Evolutionary conservation across 116 monocot species (phyloP).

Genomic region (Iris pallida): DNA sequence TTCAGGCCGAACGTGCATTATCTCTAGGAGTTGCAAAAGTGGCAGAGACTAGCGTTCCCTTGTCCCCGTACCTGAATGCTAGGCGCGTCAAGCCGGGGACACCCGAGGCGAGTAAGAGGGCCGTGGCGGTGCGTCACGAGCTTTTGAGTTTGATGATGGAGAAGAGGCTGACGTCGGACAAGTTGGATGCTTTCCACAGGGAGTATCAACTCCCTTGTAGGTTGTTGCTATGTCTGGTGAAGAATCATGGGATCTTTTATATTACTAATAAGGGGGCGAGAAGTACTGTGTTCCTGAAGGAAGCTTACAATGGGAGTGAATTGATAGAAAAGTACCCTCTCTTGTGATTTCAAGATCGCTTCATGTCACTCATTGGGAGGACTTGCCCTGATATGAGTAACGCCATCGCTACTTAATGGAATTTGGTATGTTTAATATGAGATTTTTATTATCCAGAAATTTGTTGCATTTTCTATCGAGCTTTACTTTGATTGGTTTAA

Average conservation of each 20-base stretch:
- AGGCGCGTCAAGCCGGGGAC: conserved; percentile 55
- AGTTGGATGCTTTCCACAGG: conserved; percentile 79
- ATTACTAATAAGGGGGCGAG: conserved; percentile 86
- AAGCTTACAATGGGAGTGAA: conserved; percentile 63
- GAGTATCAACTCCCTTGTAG: conserved; percentile 79
- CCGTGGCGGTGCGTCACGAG: conserved; percentile 79
- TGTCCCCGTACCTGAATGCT: conserved; percentile 81
- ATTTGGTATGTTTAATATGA: too few species aligned
- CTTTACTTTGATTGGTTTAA: too few species aligned
- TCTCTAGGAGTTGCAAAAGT: conserved; percentile 59
- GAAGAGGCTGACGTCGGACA: too few species aligned
- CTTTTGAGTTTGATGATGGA: too few species aligned
- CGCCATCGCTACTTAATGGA: too few species aligned
- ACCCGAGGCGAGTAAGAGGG: conserved; percentile 77
- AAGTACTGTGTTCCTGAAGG: conserved; percentile 90
- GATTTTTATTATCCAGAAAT: too few species aligned
- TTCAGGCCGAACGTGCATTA: conserved; percentile 75
- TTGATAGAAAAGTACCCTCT: conserved; percentile 73
- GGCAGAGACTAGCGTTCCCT: conserved; percentile 90
- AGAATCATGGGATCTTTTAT: conserved; percentile 96
- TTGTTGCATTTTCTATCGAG: too few species aligned
- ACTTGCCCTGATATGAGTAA: conserved; percentile 15
- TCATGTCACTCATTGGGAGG: conserved; percentile 64
- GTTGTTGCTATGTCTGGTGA: conserved; percentile 90
- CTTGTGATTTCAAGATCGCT: conserved; percentile 60